Base-by-base conservation (phyloP, 352 stramenopile genomes). In the Pythium aquatile region DNA sequence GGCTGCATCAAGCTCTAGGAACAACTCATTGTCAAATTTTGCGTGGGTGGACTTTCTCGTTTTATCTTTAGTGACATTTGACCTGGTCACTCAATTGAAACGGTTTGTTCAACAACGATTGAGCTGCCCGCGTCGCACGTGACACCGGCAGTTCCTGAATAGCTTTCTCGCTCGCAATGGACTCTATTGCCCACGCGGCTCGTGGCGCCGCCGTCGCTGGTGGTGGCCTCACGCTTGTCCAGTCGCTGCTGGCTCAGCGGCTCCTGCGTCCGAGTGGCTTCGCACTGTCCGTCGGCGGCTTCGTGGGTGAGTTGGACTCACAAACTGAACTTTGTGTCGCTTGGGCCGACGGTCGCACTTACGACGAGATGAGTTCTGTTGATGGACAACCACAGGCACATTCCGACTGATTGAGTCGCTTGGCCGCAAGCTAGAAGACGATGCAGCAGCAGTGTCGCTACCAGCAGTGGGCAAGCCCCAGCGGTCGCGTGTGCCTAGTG, bases 261-360 rank as follows among this genome's bases (percentile, higher is more conserved):
- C 28, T 83, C 3, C 63, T 62, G 49, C 49, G 61, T 14, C 83
- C 83, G 16, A 88, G 74, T 51, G 74, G 75, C 8, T 64, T 91
- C 20, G 83, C 81, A 24, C 57, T 90, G 28, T 72, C 82, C 0
- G 63, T 89, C 28, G 74, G 77, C 8, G 71, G 75, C 66, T 89
- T 91, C 59, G 76, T 89, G 20, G 79, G 82, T 78, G 46, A 61
- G 58, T 9, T 39, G 5, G 26, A 20, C 26, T 10, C 24, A 28
- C 47, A 37, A 32, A 51, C 20, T 11, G 16, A 13, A 39, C n/a
- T 39, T 24, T 26, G 10, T 40, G 32, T 46, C 40, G 5, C n/a
- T 54, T 13, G 6, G 4, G 4, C 42, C 42, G 11, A 24, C 39
- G 39, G 39, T n/a, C 39, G 14, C 39, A 47, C 39, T 47, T 47